Percentiles rank a stretch among this genome's conserved stretches.
Evolutionary conservation across 495 filamentous ascomycete genomes (phyloP).

Genomic region (Coniosporium apollinis): DNA sequence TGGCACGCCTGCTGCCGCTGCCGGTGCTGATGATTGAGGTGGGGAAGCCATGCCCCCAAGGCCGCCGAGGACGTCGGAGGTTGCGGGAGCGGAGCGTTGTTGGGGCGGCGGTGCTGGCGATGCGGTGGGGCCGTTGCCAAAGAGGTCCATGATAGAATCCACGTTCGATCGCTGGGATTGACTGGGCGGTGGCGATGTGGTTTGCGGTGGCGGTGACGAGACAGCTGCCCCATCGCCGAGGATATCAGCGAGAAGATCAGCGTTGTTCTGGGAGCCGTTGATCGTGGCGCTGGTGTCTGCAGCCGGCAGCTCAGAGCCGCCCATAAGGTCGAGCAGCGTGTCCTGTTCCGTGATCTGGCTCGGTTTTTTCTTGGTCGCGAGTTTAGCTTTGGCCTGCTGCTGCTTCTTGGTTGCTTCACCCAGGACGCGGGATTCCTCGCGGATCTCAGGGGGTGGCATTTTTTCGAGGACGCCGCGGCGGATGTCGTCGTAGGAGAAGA

Average conservation of each 20-base stretch:
- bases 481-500: slow-evolving; percentile 79
- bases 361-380: slow-evolving; percentile 54
- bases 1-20: slow-evolving; percentile 17
- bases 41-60: slow-evolving; percentile 29
- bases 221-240: slow-evolving; percentile 40
- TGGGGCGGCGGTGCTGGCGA: slow-evolving; percentile 17
- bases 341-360: slow-evolving; percentile 77
- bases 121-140: slow-evolving; percentile 32
- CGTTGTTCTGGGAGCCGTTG: slow-evolving; percentile 56
- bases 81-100: slow-evolving; percentile 20
- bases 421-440: slow-evolving; percentile 76
- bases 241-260: slow-evolving; percentile 80
- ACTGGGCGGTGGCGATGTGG: slow-evolving; percentile 36
- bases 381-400: slow-evolving; percentile 50
- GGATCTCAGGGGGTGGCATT: slow-evolving; percentile 94
- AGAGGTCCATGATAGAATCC: slow-evolving; percentile 79
- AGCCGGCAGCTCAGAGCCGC: slow-evolving; percentile 49
- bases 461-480: slow-evolving; percentile 82
- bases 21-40: slow-evolving; percentile 27
- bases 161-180: slow-evolving; percentile 38
- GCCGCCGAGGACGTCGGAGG: slow-evolving; percentile 28
- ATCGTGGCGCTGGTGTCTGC: slow-evolving; percentile 31
- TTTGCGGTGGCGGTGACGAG: slow-evolving; percentile 26
- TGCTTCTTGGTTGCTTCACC: slow-evolving; percentile 75
- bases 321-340: slow-evolving; percentile 82